Conservation (phyloP, 495 filamentous ascomycete genomes). For the Lophium mytilinum region DNA sequence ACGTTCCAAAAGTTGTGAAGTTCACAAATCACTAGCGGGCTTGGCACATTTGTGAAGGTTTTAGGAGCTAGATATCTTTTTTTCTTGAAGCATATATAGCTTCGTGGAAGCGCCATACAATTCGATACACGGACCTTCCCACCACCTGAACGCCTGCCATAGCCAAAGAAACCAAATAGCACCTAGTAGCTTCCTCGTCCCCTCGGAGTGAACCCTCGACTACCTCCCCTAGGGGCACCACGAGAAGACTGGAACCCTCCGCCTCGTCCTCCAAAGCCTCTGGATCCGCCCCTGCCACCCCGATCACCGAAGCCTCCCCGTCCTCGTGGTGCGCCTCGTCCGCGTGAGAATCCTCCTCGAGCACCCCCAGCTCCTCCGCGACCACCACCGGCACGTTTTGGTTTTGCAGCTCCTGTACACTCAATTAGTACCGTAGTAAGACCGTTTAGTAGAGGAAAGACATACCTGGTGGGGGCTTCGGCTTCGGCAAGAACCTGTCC, state of each 20-base stretch:
- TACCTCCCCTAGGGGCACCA: constrained; percentile 14
- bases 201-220: not conserved
- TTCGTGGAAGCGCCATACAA: no score
- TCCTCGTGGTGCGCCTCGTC: constrained; percentile 9
- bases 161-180: no score
- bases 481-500: constrained; percentile 80
- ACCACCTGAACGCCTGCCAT: no score
- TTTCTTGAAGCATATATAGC: no score
- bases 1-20: no score
- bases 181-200: not conserved
- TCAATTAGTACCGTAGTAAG: no score
- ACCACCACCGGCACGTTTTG: constrained; percentile 52
- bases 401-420: constrained; percentile 44
- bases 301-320: constrained; percentile 22
- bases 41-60: no score
- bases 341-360: constrained; percentile 8
- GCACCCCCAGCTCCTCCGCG: constrained; percentile 13
- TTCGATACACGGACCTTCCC: no score
- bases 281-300: constrained; percentile 20
- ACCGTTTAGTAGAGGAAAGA: not conserved
- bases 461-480: constrained; percentile 67
- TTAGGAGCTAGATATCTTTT: no score
- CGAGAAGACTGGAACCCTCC: constrained; percentile 12
- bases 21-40: no score
- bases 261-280: constrained; percentile 22